These are phyloP conservation scores for Leishmania arabica DNA, from an alignment of 208 protist genomes.

Conservation along the genomic window DNA sequence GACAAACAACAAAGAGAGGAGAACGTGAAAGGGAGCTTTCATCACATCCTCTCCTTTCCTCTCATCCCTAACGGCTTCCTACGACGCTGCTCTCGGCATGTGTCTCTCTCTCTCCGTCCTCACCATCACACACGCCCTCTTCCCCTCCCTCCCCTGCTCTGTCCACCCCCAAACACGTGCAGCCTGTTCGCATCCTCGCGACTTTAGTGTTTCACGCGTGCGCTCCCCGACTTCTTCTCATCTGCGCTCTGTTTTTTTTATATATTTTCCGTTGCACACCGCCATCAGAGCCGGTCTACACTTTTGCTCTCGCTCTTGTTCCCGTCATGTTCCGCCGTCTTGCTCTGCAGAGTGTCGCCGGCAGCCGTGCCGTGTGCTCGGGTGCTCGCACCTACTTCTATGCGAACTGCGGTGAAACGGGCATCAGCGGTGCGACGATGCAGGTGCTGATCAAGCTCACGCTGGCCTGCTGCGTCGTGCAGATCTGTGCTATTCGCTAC, in stretches of 20 bases:
- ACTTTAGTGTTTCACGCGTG: not conserved
- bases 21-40: not conserved
- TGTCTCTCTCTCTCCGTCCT: not conserved
- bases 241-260: not conserved
- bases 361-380: constrained; percentile 19
- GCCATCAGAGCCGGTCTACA: not conserved
- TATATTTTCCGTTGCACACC: not conserved
- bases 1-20: too few relatives aligned
- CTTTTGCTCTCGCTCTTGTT: not conserved
- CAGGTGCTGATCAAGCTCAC: constrained; percentile 38
- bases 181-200: not conserved
- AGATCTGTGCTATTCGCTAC: constrained; percentile 37
- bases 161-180: not conserved
- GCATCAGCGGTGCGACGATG: constrained; percentile 75
- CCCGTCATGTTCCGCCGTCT: constrained; percentile 67
- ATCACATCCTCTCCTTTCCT: not conserved
- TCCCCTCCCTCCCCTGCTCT: not conserved
- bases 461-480: constrained; percentile 32
- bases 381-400: constrained; percentile 73
- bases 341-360: constrained; percentile 10
- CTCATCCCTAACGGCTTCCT: not conserved
- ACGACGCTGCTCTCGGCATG: not conserved
- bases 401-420: constrained; percentile 60
- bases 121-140: not conserved
- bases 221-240: not conserved